phyloP scores from a whole-genome alignment of 805 yeast species.

The Ogataea ramenticola region DNA sequence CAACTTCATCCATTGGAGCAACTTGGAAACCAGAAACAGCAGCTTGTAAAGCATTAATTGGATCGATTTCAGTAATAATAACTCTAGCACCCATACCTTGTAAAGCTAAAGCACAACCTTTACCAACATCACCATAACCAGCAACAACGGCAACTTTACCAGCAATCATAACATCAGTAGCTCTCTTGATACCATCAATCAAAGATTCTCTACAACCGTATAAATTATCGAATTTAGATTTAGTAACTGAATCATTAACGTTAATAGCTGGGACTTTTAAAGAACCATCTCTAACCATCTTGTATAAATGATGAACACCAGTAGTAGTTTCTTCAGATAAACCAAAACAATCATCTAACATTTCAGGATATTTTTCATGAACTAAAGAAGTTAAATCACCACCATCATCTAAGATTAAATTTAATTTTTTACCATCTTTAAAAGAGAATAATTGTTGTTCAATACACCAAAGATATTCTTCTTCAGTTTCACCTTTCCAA shows the following conservation, averaged over 20 bases:
- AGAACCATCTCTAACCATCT: conserved; percentile 79
- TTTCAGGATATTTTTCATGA: conserved; percentile 97
- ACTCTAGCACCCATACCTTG: conserved; percentile 99
- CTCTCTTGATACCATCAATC: conserved; percentile 98
- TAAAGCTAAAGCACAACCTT: conserved; percentile 99
- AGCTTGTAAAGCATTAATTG: conserved; percentile 98
- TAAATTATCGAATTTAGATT: conserved; percentile 98
- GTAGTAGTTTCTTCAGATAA: conserved; percentile 98
- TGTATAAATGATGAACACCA: conserved; percentile 98
- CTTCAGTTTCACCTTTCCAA: conserved; percentile 99
- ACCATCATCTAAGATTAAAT: conserved; percentile 98
- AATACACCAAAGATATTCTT: conserved; percentile 98
- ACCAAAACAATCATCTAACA: conserved; percentile 92
- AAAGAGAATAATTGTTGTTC: conserved; percentile 98
- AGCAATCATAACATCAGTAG: conserved; percentile 99
- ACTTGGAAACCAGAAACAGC: conserved; percentile 99
- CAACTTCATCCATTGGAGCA: conserved; percentile 90
- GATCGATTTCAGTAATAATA: conserved; percentile 94
- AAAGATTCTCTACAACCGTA: conserved; percentile 99
- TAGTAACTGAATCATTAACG: conserved; percentile 98
- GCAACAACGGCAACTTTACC: conserved; percentile 99
- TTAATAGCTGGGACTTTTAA: conserved; percentile 99
- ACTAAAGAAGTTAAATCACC: conserved; percentile 97
- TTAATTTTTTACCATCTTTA: conserved; percentile 92
- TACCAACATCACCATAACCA: conserved; percentile 99